Percentiles rank a stretch among this genome's conserved stretches.
phyloP scores from a whole-genome alignment of 352 stramenopile species.

The Pythium aphanidermatum region DNA sequence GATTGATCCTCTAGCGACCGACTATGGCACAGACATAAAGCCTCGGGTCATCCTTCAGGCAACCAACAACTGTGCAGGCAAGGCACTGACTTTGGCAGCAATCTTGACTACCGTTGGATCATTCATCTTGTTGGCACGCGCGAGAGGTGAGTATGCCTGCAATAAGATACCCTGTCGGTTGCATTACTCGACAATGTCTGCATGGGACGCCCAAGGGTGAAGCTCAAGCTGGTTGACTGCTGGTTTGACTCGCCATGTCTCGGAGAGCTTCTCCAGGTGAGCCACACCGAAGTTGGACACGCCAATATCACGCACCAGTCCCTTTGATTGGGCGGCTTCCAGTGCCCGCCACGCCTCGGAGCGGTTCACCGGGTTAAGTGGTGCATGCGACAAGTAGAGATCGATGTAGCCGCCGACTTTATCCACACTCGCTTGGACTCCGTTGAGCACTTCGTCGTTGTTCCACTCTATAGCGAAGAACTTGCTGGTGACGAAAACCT shows the following conservation, averaged over 20 bases:
- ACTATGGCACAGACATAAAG: conserved; percentile 50
- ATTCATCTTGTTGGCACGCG: conserved; percentile 20
- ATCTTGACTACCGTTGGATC: conserved; percentile 24
- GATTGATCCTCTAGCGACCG: too few relatives aligned
- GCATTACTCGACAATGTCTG: conserved; percentile 51
- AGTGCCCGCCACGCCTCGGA: conserved; percentile 36
- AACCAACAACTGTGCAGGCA: conserved; percentile 39
- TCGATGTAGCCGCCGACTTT: conserved; percentile 71
- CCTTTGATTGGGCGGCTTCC: conserved; percentile 31
- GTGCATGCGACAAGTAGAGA: conserved; percentile 62
- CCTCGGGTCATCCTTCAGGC: conserved; percentile 38
- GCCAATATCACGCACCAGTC: conserved; percentile 66
- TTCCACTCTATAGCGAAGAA: conserved; percentile 46
- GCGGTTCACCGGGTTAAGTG: conserved; percentile 27
- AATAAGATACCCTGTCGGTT: conserved; percentile 28
- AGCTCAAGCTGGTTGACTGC: conserved; percentile 77
- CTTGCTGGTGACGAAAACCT: conserved; percentile 85
- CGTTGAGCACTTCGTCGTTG: conserved; percentile 52
- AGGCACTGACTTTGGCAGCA: conserved; percentile 20
- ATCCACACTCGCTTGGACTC: conserved; percentile 34
- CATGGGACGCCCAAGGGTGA: conserved; percentile 52
- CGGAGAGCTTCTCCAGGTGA: conserved; percentile 70
- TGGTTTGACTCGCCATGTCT: conserved; percentile 37
- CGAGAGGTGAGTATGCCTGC: conserved; percentile 45
- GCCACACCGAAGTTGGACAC: conserved; percentile 83